A percentile compares a stretch with the other conserved stretches of the same genome.
Conservation (phyloP, 208 protist species). For the Phytomonas sp. region DNA sequence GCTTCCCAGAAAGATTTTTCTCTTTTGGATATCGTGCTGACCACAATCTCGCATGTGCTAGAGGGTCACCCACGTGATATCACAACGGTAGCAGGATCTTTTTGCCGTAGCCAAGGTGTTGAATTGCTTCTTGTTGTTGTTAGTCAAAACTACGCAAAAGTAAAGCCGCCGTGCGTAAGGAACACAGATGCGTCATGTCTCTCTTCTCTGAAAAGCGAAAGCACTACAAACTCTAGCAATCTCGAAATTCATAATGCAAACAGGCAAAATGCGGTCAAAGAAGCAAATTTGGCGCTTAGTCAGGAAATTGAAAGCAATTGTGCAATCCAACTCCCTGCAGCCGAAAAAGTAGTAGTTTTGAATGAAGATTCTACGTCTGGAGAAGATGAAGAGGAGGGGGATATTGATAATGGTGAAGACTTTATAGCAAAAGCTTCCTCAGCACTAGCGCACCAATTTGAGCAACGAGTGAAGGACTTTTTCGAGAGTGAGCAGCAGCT, state of each 20-base stretch:
- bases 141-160: conserved; percentile 70
- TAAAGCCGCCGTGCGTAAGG: background rate
- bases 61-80: conserved; percentile 28
- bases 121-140: conserved; percentile 79
- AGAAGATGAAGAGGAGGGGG: conserved; percentile 14
- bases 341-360: background rate
- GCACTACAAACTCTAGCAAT: background rate
- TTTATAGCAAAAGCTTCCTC: background rate
- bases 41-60: conserved; percentile 48
- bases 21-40: conserved; percentile 76
- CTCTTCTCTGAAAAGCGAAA: background rate
- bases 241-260: background rate
- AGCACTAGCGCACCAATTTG: conserved; percentile 32
- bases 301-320: background rate
- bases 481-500: conserved; percentile 74
- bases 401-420: conserved; percentile 17
- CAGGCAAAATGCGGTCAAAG: background rate
- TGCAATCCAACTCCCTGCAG: background rate
- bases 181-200: background rate
- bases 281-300: background rate
- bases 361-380: background rate
- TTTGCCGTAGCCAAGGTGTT: conserved; percentile 76
- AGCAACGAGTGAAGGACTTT: conserved; percentile 36
- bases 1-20: conserved; percentile 50
- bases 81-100: conserved; percentile 49